Percentiles rank a stretch among this genome's conserved stretches.
These are phyloP conservation scores for Gnomoniopsis smithogilvyi DNA, from an alignment of 2,329 filamentous ascomycete species.

Conservation along the genomic window DNA sequence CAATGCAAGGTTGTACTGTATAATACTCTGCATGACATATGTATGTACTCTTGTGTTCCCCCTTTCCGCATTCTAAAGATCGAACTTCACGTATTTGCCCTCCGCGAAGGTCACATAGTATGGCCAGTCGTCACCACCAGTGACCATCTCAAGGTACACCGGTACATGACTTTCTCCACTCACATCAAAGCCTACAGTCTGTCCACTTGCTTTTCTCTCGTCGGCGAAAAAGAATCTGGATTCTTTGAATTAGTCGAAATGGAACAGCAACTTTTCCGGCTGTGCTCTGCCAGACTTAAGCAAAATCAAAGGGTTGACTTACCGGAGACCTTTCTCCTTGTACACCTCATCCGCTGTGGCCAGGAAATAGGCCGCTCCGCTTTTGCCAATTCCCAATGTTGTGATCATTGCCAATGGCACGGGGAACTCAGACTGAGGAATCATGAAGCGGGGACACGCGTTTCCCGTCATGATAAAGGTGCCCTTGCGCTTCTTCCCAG, in stretches of 20 bases:
- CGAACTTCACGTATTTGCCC: conserved; percentile 13
- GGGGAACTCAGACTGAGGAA: not conserved
- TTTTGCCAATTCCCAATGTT: conserved; percentile 1
- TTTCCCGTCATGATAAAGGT: conserved; percentile 9
- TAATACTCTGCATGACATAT: no score
- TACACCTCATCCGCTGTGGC: conserved; percentile 4
- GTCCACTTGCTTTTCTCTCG: conserved; percentile 12
- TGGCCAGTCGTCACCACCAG: conserved; percentile 7
- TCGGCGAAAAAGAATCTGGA: conserved; percentile 18
- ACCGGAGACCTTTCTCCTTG: conserved; percentile 9
- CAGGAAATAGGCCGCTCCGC: not conserved
- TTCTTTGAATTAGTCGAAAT: not conserved
- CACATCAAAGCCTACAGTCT: not conserved
- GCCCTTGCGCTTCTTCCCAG: not conserved
- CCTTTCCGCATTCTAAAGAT: no score
- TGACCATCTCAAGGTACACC: conserved; percentile 8
- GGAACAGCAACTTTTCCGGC: not conserved
- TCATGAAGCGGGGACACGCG: not conserved
- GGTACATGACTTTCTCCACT: conserved; percentile 1
- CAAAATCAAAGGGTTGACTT: not conserved
- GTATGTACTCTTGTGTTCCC: no score
- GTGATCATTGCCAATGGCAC: not conserved
- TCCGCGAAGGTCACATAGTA: conserved; percentile 16
- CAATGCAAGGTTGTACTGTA: no score
- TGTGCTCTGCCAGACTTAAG: not conserved